Percentiles rank a stretch among this genome's conserved stretches.
Evolutionary conservation across 2,329 filamentous ascomycete genomes (phyloP).

Genomic region (Thermoascus crustaceus): DNA sequence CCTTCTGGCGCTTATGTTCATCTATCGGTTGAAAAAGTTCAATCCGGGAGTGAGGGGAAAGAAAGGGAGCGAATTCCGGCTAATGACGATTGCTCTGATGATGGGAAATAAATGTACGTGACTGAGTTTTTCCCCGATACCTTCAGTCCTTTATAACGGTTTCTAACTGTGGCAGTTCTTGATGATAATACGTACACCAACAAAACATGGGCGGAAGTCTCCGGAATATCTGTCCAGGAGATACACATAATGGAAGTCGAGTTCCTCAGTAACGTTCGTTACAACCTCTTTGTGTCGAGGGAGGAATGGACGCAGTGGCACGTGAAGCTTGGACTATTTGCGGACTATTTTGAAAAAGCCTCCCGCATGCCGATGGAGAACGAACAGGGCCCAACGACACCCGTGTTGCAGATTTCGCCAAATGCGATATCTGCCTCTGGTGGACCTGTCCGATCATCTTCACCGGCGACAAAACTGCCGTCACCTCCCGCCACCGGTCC

Average conservation of each 20-base stretch:
- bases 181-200: slow-evolving; percentile 99
- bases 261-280: slow-evolving; percentile 96
- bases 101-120: slow-evolving; percentile 86
- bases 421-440: slow-evolving; percentile 26
- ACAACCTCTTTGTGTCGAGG: slow-evolving; percentile 79
- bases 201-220: slow-evolving; percentile 98
- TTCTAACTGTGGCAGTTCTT: slow-evolving; percentile 51
- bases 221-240: slow-evolving; percentile 83
- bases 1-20: slow-evolving; percentile 78
- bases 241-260: slow-evolving; percentile 99
- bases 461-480: too few species aligned
- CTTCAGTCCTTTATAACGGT: too few species aligned
- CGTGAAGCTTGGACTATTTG: slow-evolving; percentile 70
- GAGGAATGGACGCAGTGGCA: slow-evolving; percentile 86
- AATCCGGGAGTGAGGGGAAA: slow-evolving; percentile 87
- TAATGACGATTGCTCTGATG: slow-evolving; percentile 94
- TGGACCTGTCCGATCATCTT: too few species aligned
- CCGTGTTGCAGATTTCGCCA: slow-evolving; percentile 27
- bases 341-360: slow-evolving; percentile 70
- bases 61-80: slow-evolving; percentile 82
- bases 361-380: slow-evolving; percentile 39
- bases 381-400: slow-evolving; percentile 20
- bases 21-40: slow-evolving; percentile 83
- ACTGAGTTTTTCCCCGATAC: background rate
- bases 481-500: slow-evolving; percentile 31